Evolutionary conservation across 176 grass and related monocot genomes (phyloP), one percentile per base, ranked within the genome.

Genomic region (Coix lacrymajobi): DNA sequence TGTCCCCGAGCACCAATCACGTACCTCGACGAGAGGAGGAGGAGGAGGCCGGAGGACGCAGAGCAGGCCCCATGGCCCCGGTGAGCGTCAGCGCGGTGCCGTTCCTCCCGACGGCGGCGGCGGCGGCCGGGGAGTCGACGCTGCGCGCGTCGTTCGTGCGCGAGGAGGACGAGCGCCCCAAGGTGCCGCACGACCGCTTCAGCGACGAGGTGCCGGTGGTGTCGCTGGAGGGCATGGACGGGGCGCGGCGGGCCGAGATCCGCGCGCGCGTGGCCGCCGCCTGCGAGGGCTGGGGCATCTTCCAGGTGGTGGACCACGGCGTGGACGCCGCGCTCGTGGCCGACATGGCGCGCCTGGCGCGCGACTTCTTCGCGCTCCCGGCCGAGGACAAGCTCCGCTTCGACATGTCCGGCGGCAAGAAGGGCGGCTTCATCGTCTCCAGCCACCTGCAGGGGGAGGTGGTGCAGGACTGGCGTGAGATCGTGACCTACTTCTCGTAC

Each of bases 371-470:
- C 71, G 85, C 91, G 67, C 77, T 98, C 32, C 89, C 96, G 28
- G 73, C 93, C 0, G 91, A 90, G 73, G 96, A 98, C 13, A 98
- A 98, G 80, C 79, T 98, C 45, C 80, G 68, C 5, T 93, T 88
- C 57, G 91, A 98, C 83, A 98, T 98, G 93, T 91, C 96, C 76
- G 96, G 93, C 15, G 93, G 93, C 16, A 95, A 96, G 93, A 98
- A 98, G 80, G 91, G 96, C 19, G 96, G 96, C 1, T 98, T 98
- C 87, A 93, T 98, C 37, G 96, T 98, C 22, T 93, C 93, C 86
- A 98, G 96, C 89, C 96, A 98, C 83, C 91, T 98, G 58, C 86
- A 98, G 91, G 96, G 95, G 2, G 96, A 98, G 75, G 72, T 70
- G 19, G 96, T 95, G n/a, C 87, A 98, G 79, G 92, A 98, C 76